Conservation (phyloP, 768 basidiomycete genomes). For the Agaricus blazei region DNA sequence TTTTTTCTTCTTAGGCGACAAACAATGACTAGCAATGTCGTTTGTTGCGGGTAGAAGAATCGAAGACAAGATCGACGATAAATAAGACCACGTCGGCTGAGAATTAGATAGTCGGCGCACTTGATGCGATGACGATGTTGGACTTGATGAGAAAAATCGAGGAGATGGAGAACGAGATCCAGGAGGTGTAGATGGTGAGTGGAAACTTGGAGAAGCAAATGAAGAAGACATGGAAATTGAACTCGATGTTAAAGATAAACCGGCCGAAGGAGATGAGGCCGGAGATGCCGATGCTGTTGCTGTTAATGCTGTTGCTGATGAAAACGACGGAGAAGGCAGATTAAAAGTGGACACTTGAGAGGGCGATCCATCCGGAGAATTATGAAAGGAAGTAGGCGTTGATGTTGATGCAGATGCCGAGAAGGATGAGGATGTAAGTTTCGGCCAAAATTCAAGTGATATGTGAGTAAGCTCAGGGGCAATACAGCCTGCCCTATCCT, state of each 20-base stretch:
- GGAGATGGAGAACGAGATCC: not conserved
- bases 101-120: not conserved
- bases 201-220: not conserved
- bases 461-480: constrained; percentile 24
- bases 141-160: not conserved
- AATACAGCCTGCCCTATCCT: constrained; percentile 8
- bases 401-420: not conserved
- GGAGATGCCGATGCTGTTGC: too few relatives aligned
- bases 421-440: constrained; percentile 23
- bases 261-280: too few relatives aligned
- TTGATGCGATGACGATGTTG: not conserved
- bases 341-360: not conserved
- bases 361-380: not conserved
- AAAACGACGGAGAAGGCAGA: not conserved
- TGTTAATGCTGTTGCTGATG: too few relatives aligned
- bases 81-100: constrained; percentile 22
- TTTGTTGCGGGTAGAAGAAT: constrained; percentile 8
- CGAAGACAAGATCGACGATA: constrained; percentile 30
- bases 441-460: constrained; percentile 36
- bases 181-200: not conserved
- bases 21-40: too few relatives aligned
- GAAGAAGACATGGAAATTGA: not conserved
- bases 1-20: not conserved
- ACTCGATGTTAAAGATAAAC: too few relatives aligned
- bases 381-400: not conserved